Base-by-base conservation (phyloP, 805 yeast genomes). In the Teunomyces cretensis region DNA sequence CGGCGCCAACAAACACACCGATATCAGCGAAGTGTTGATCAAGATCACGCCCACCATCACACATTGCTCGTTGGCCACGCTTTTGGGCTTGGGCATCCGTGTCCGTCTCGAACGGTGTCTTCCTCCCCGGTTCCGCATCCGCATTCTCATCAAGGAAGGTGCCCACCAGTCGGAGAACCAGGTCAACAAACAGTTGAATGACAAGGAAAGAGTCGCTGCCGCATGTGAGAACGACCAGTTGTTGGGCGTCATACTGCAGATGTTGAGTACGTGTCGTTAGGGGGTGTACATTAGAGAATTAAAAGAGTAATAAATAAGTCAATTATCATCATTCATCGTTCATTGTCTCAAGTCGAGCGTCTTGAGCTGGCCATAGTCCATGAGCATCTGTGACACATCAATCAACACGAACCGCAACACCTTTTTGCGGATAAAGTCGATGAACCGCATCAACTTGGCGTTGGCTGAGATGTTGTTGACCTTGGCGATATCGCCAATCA, bases 201-300 rank as follows among this genome's bases (percentile, higher is more conserved):
- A 94, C 62, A 94, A 94, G 68, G 99, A 94, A 67, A 74, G 99
- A 50, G 97, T 94, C 0, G 95, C 96, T 27, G 99, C 99, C 22
- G 99, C 99, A 0, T 91, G 98, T 65, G 99, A 94, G 60, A 94
- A 94, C 58, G 96, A 87, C 46, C 99, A 94, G 69, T 72, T 94
- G 35, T 69, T 91, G 32, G 78, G 83, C 26, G 99, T 94, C n/a
- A 86, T 94, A 31, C 86, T 90, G 53, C 89, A 86, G 51, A 94
- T 94, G 99, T 75, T 94, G 46, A 76, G 86, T 30, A 85, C 94
- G 3, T 94, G 99, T 58, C 68, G 70, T 33, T 41, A 16, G 33
- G 11, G 12, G 39, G 12, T n/a, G 14, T 19, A 19, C 22, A 19
- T 19, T 19, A 19, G 22, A 19, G 22, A 19, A 19, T 19, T 19